phyloP scores from a whole-genome alignment of 257 asterid species.

The Plantago ovata region DNA sequence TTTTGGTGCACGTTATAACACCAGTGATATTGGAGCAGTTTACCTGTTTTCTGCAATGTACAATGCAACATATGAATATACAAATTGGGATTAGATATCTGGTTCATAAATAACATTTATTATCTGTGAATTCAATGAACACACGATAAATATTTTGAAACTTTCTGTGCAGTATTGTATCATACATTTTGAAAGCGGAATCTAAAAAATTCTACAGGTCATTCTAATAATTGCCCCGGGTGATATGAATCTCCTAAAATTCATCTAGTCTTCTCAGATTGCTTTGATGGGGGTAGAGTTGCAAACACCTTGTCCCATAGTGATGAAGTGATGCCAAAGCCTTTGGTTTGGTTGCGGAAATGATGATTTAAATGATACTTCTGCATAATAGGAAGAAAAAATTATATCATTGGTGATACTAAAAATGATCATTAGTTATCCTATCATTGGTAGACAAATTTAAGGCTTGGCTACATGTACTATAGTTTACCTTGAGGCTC shows the following conservation, averaged over 20 bases:
- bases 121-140: too few species aligned
- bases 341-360: conserved; percentile 78
- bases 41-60: too few species aligned
- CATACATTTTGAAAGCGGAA: conserved; percentile 9
- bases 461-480: neutral
- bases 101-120: too few species aligned
- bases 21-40: too few species aligned
- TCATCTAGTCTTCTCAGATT: conserved; percentile 47
- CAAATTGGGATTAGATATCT: too few species aligned
- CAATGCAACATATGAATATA: too few species aligned
- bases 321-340: conserved; percentile 85
- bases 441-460: neutral
- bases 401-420: conserved; percentile 6
- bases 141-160: too few species aligned
- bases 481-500: conserved; percentile 57
- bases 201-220: conserved; percentile 11
- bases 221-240: conserved; percentile 3
- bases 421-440: neutral
- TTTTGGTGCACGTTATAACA: too few species aligned
- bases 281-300: conserved; percentile 63
- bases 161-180: too few species aligned
- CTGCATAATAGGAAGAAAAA: conserved; percentile 35
- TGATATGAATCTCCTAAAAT: neutral
- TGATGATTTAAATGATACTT: conserved; percentile 89
- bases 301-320: conserved; percentile 88